Base-by-base conservation (phyloP, 306 rosid genomes). In the Cucumis hystrix region DNA sequence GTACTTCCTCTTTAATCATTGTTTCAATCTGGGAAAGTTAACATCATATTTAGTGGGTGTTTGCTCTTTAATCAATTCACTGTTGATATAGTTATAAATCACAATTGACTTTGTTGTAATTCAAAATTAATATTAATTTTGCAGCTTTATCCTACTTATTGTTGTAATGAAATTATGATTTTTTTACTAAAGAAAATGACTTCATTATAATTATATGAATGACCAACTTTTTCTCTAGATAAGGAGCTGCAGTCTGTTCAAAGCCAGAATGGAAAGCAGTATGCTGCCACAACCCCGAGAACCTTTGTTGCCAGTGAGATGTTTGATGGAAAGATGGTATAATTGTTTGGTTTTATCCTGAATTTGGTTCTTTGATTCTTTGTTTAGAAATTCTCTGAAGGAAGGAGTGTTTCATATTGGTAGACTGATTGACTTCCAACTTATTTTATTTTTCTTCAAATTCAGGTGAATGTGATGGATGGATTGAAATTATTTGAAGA, bases 401-500 rank as follows among this genome's bases (percentile, higher is more conserved):
- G 23, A 71, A 49, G 8, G 21, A 25, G 43, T 71, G 60, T 49
- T 70, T 70, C 58, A 13, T 25, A 47, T 4, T 49, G 76, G 21
- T 49, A 28, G 60, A 25, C 20, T 10, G 76, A 71, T 28, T 28
- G 15, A 71, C 3, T 71, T 71, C 4, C 4, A 12, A 20, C 11
- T 70, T 7, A 72, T 51, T 51, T 51, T 9, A 28, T 52, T 56
- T 47, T 49, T 47, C 80, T 35, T 79, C 78, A 52, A 61, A 28
- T 78, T 75, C 76, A 96, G 99, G 85, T 96, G 79, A 96, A 96
- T 76, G 89, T 72, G 82, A 91, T 84, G 39, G 98, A 92, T 63
- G 99, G 99, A 69, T 83, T 96, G 84, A 92, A 92, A 78, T 80
- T 84, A 81, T 89, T 86, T 71, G 92, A 96, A 69, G 86, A 82